Conservation (phyloP, 2,329 filamentous ascomycete species). For the Neofusicoccum kwambonambiense region DNA sequence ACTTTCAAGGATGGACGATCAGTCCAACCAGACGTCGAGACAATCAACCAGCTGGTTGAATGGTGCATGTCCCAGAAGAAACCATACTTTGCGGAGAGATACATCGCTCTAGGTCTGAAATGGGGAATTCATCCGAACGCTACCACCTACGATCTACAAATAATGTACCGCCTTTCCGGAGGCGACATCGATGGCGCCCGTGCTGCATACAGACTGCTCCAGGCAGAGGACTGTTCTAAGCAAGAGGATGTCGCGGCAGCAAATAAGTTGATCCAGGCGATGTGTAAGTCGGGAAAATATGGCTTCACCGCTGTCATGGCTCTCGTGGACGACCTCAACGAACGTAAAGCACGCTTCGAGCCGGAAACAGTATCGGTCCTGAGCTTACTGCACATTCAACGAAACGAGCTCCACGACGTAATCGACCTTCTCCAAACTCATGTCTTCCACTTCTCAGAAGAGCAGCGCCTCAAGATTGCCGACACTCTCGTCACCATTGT, state of each 20-base stretch:
- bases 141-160: conserved; percentile 69
- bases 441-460: conserved; percentile 66
- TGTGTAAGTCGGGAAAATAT: conserved; percentile 61
- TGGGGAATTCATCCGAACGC: conserved; percentile 66
- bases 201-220: conserved; percentile 63
- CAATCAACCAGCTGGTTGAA: conserved; percentile 74
- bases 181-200: conserved; percentile 70
- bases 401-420: conserved; percentile 74
- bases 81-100: conserved; percentile 69
- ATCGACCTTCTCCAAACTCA: conserved; percentile 80
- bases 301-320: conserved; percentile 69
- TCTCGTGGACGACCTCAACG: conserved; percentile 71
- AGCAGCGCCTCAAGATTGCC: conserved; percentile 66
- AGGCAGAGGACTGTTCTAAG: conserved; percentile 54
- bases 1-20: conserved; percentile 48
- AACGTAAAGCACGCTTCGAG: conserved; percentile 66
- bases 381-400: conserved; percentile 70
- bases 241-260: conserved; percentile 60
- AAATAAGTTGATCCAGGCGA: conserved; percentile 69
- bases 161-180: conserved; percentile 72
- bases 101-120: conserved; percentile 65
- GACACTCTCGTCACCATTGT: conserved; percentile 68
- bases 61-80: conserved; percentile 70
- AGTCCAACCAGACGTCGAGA: conserved; percentile 61
- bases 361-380: conserved; percentile 72